phyloP scores from a whole-genome alignment of 2,329 filamentous ascomycete species.

The Colletotrichum simmondsii region DNA sequence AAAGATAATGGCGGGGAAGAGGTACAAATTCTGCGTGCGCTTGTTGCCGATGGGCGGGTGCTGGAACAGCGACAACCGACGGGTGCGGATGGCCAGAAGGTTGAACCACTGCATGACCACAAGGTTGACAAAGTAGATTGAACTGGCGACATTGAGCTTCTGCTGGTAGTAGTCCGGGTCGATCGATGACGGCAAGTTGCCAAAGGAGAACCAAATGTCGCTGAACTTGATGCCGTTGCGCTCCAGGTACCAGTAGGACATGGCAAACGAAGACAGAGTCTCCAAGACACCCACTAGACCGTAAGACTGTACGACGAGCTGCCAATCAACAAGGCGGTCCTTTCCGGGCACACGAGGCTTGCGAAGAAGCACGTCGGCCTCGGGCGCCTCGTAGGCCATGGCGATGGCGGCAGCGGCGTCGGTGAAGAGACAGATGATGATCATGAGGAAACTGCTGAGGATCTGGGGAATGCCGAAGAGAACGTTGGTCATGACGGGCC shows the following conservation, averaged over 20 bases:
- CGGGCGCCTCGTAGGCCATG: conserved; percentile 80
- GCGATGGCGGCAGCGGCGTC: conserved; percentile 79
- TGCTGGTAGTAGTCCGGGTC: conserved; percentile 64
- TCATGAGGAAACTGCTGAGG: conserved; percentile 79
- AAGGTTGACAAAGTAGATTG: conserved; percentile 83
- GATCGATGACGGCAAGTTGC: conserved; percentile 59
- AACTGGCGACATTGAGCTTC: conserved; percentile 72
- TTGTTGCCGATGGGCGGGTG: conserved; percentile 76
- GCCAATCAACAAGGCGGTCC: conserved; percentile 79
- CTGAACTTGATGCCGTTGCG: conserved; percentile 73
- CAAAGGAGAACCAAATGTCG: conserved; percentile 76
- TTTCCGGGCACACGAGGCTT: conserved; percentile 75
- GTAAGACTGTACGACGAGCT: conserved; percentile 79
- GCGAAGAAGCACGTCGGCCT: conserved; percentile 78
- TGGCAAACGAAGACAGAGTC: conserved; percentile 69
- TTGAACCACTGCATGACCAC: conserved; percentile 88
- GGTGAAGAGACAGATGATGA: conserved; percentile 78
- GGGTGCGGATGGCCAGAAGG: conserved; percentile 75
- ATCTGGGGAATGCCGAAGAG: conserved; percentile 79
- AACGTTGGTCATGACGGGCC: conserved; percentile 80
- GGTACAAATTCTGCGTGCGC: conserved; percentile 72
- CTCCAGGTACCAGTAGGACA: conserved; percentile 75
- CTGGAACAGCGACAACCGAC: conserved; percentile 75
- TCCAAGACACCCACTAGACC: conserved; percentile 75
- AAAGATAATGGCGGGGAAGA: conserved; percentile 78